Conservation (phyloP, 805 yeast genomes). For the Ogataea paraovalis region DNA sequence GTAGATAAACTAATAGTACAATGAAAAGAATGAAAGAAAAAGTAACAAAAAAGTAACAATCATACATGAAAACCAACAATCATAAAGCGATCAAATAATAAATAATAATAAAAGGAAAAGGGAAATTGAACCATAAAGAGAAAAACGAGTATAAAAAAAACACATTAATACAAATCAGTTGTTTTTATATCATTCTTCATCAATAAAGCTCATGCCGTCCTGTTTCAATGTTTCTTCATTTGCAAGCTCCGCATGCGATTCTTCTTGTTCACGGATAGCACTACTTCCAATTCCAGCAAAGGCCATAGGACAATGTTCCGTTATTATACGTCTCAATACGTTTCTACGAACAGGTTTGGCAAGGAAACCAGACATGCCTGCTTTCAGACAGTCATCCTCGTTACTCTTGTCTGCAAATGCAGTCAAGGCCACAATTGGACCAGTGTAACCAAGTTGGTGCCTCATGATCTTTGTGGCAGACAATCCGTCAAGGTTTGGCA, state of each 20-base stretch:
- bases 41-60: not conserved
- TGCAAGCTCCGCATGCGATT: not conserved
- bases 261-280: not conserved
- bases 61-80: not conserved
- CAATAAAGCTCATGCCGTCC: slow-evolving; percentile 3
- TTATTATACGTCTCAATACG: slow-evolving; percentile 55
- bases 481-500: slow-evolving; percentile 92
- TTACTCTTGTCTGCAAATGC: slow-evolving; percentile 95
- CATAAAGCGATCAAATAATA: not conserved
- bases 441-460: slow-evolving; percentile 49
- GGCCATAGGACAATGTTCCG: slow-evolving; percentile 36
- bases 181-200: slow-evolving; percentile 7
- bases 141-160: not conserved
- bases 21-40: not conserved
- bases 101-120: not conserved
- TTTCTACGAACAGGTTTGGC: slow-evolving; percentile 82
- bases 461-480: slow-evolving; percentile 76
- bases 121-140: not conserved
- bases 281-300: not conserved
- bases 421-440: slow-evolving; percentile 89
- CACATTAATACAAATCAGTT: not conserved
- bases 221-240: not conserved
- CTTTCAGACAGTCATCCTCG: slow-evolving; percentile 74
- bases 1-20: not conserved
- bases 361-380: slow-evolving; percentile 92